Conservation (phyloP, 768 basidiomycete genomes). For the Cyathus striatus region DNA sequence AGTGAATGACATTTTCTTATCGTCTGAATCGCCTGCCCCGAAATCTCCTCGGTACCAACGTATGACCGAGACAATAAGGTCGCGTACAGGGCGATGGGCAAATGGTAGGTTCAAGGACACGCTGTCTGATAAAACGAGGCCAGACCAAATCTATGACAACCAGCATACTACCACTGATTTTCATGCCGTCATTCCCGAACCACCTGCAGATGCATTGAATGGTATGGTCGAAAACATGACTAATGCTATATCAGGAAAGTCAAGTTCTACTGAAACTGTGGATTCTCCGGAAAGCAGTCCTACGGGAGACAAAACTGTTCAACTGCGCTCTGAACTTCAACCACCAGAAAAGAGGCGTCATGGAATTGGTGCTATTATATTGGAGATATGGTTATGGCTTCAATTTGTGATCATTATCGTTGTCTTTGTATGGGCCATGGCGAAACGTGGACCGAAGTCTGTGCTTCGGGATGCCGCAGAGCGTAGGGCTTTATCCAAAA, state of each 20-base stretch:
- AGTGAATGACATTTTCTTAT: no score
- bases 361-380: conserved; percentile 25
- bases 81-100: conserved; percentile 56
- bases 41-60: conserved; percentile 28
- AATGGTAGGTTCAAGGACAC: conserved; percentile 47
- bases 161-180: background rate
- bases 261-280: conserved; percentile 1
- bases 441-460: conserved; percentile 67
- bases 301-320: conserved; percentile 7
- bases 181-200: conserved; percentile 22
- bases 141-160: background rate
- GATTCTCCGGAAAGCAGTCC: background rate
- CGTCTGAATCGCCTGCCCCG: no score
- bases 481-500: conserved; percentile 6
- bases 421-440: conserved; percentile 80
- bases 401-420: conserved; percentile 73
- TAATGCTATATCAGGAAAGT: conserved; percentile 2
- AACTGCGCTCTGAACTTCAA: conserved; percentile 5
- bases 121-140: conserved; percentile 5
- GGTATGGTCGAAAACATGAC: conserved; percentile 37
- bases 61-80: conserved; percentile 48
- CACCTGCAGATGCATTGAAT: conserved; percentile 38
- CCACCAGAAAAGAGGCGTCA: conserved; percentile 1
- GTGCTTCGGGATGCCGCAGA: conserved; percentile 45
- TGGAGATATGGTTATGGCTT: conserved; percentile 82